These are phyloP conservation scores for Pleurotus djamor DNA, from an alignment of 768 basidiomycete genomes.

Conservation along the genomic window DNA sequence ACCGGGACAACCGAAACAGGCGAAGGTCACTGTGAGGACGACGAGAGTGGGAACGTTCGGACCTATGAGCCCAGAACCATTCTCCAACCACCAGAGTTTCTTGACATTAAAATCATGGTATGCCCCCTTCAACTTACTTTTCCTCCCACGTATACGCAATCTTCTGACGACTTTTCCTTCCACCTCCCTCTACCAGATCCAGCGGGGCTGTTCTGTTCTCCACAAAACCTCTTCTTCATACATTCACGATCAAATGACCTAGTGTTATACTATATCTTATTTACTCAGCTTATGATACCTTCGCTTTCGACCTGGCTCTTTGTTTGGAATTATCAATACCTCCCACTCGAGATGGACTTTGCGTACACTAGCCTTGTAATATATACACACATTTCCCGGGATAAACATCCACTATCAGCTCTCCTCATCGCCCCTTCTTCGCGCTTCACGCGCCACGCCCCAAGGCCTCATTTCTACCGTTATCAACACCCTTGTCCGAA, in stretches of 20 bases:
- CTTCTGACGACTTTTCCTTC: too few relatives aligned
- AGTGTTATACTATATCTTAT: not conserved
- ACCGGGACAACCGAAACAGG: not conserved
- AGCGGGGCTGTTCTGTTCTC: not conserved
- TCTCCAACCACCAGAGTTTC: not conserved
- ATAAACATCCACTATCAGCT: too few relatives aligned
- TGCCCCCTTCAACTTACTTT: not conserved
- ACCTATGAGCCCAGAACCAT: not conserved
- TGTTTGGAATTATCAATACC: not conserved
- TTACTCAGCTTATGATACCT: not conserved
- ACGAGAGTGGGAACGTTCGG: constrained; percentile 5
- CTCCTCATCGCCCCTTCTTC: too few relatives aligned
- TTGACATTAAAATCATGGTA: constrained; percentile 5
- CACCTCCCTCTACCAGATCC: too few relatives aligned
- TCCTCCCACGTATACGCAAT: not conserved
- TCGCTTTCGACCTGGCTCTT: not conserved
- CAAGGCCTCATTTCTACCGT: too few relatives aligned
- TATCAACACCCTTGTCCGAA: too few relatives aligned
- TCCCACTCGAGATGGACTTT: not conserved
- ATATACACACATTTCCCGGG: not conserved
- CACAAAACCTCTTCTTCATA: not conserved
- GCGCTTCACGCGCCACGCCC: too few relatives aligned
- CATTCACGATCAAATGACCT: not conserved
- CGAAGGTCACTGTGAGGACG: constrained; percentile 1
- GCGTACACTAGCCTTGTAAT: not conserved